phyloP scores from a whole-genome alignment of 441 rosid genomes.

The Francoa sonchifolia region DNA sequence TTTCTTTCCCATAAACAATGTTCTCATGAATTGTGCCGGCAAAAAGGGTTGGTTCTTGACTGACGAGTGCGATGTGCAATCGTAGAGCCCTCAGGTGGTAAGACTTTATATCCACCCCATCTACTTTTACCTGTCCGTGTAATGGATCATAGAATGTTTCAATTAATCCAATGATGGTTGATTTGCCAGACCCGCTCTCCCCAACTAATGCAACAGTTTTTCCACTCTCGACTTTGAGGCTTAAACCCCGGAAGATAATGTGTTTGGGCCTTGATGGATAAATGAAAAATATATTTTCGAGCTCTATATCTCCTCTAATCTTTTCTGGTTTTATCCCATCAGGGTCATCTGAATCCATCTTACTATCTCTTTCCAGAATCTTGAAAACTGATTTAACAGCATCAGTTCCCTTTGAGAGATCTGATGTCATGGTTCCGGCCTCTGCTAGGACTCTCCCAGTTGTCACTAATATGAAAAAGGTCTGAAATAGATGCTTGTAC shows the following conservation, averaged over 20 bases:
- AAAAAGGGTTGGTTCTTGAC: constrained; percentile 13
- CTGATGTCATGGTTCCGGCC: constrained; percentile 19
- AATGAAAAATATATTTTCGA: constrained; percentile 9
- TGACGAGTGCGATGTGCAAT: constrained; percentile 6
- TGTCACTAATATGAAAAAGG: constrained; percentile 11
- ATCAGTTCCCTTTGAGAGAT: constrained; percentile 13
- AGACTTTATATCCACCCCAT: constrained; percentile 8
- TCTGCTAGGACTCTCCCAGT: constrained; percentile 16
- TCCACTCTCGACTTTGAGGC: constrained; percentile 12
- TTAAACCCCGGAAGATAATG: constrained; percentile 9
- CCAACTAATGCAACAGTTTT: constrained; percentile 14
- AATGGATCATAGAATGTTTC: constrained; percentile 20
- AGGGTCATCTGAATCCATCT: constrained; percentile 11
- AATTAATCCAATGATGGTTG: constrained; percentile 15
- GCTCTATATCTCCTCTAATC: constrained; percentile 11
- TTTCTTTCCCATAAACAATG: constrained; percentile 13
- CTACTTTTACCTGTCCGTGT: constrained; percentile 8
- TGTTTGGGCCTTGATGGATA: constrained; percentile 15
- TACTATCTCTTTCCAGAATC: constrained; percentile 7
- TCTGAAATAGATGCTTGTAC: constrained; percentile 11
- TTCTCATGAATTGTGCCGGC: constrained; percentile 12
- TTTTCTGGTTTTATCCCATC: constrained; percentile 3
- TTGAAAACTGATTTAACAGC: constrained; percentile 10
- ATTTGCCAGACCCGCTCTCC: constrained; percentile 21
- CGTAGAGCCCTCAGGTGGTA: constrained; percentile 12